Percentiles rank a stretch among this genome's conserved stretches.
These are phyloP conservation scores for Rhizopogon vesiculosus DNA, from an alignment of 768 basidiomycete genomes.

Conservation along the genomic window DNA sequence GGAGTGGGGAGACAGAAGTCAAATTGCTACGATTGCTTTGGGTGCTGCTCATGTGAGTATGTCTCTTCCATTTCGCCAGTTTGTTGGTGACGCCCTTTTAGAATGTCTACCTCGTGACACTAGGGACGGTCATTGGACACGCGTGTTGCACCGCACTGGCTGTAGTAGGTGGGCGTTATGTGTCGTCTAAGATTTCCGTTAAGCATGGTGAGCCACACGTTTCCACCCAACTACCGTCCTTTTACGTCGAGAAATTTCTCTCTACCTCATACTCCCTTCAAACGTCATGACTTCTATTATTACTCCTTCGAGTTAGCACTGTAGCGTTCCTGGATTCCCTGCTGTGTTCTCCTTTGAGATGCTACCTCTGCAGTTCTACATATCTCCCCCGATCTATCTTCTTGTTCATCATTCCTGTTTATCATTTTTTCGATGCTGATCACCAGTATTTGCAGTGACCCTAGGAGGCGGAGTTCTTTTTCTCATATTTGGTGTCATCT, in stretches of 20 bases:
- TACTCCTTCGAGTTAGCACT: slow-evolving; percentile 60
- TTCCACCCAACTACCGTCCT: background rate
- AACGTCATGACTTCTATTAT: slow-evolving; percentile 65
- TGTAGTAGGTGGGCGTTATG: slow-evolving; percentile 88
- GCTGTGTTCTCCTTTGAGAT: slow-evolving; percentile 70
- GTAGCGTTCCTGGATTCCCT: slow-evolving; percentile 53
- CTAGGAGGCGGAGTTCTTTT: slow-evolving; percentile 79
- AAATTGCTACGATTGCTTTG: slow-evolving; percentile 80
- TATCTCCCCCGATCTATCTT: slow-evolving; percentile 80
- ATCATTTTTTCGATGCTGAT: slow-evolving; percentile 23
- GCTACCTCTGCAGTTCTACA: slow-evolving; percentile 53
- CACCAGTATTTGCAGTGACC: slow-evolving; percentile 53
- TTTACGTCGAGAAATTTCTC: background rate
- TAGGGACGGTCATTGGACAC: slow-evolving; percentile 91
- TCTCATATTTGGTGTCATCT: slow-evolving; percentile 77
- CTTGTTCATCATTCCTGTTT: slow-evolving; percentile 74
- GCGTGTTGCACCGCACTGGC: slow-evolving; percentile 79
- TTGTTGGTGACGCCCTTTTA: slow-evolving; percentile 25
- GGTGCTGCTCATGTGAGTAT: slow-evolving; percentile 20
- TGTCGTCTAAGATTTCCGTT: slow-evolving; percentile 92
- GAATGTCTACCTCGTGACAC: slow-evolving; percentile 90
- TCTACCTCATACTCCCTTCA: slow-evolving; percentile 87
- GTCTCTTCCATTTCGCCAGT: background rate
- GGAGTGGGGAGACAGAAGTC: slow-evolving; percentile 83
- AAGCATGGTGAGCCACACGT: slow-evolving; percentile 33